These are phyloP conservation scores for Yamadazyma tumulicola DNA, from an alignment of 805 yeast genomes.

Conservation along the genomic window DNA sequence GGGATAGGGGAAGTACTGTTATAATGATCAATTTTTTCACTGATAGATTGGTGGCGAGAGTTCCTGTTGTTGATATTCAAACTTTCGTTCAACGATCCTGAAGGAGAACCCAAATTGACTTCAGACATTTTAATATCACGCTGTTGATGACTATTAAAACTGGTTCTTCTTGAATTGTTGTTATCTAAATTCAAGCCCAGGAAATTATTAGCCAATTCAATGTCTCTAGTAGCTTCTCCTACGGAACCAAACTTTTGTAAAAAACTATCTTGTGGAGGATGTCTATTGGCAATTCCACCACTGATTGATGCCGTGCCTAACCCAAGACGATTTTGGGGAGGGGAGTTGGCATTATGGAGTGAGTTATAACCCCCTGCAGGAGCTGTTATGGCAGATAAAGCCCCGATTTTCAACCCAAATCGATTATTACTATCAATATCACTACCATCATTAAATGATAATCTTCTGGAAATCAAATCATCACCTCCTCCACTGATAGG, in stretches of 20 bases:
- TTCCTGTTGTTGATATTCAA: slow-evolving; percentile 35
- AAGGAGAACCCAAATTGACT: slow-evolving; percentile 25
- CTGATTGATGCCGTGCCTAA: slow-evolving; percentile 63
- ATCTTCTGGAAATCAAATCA: slow-evolving; percentile 25
- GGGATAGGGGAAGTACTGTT: slow-evolving; percentile 44
- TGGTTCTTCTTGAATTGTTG: slow-evolving; percentile 44
- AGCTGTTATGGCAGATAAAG: slow-evolving; percentile 46
- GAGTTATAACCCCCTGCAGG: slow-evolving; percentile 35
- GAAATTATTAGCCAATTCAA: slow-evolving; percentile 47
- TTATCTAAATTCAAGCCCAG: slow-evolving; percentile 32
- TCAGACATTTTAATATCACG: slow-evolving; percentile 1
- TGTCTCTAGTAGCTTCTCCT: slow-evolving; percentile 67
- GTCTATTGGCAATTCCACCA: slow-evolving; percentile 49
- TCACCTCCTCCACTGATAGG: slow-evolving; percentile 7
- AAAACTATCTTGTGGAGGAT: slow-evolving; percentile 48
- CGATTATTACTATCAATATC: slow-evolving; percentile 36
- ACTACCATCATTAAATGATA: slow-evolving; percentile 41
- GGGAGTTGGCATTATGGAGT: slow-evolving; percentile 9
- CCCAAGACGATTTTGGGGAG: slow-evolving; percentile 21
- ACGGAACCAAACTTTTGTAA: slow-evolving; percentile 61
- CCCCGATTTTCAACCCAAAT: slow-evolving; percentile 47
- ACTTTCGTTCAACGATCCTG: slow-evolving; percentile 41
- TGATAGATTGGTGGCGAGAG: slow-evolving; percentile 50
- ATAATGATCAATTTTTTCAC: slow-evolving; percentile 63
- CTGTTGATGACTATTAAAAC: slow-evolving; percentile 33